Evolutionary conservation across 148 eudicot genomes (phyloP), one percentile per base, ranked within the genome.

Genomic region (Polygonum aviculare): DNA sequence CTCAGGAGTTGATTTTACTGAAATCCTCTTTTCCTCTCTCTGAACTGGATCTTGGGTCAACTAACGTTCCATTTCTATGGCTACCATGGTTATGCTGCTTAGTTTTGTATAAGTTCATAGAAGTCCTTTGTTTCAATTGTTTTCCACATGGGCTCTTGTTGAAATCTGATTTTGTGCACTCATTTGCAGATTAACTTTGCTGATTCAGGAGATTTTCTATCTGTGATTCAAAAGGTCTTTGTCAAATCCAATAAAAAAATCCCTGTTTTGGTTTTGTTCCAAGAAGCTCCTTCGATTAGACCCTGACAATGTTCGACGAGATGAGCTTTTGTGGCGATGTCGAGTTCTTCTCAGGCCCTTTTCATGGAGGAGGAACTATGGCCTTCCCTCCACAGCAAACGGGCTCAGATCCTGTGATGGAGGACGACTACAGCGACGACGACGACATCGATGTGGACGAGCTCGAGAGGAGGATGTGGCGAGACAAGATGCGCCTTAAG

Each of bases 361-460:
- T 76, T 7, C 80, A 75, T 41, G 86, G 82, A 19, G 78, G 79
- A 39, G 74, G 71, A 18, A 52, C 19, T 18, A 54, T 52, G 40
- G 83, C 83, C 18, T 7, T 80, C 54, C 12, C 51, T n/a, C 74
- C 74, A 26, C 78, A 82, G 12, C 88, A 80, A 31, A 3, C 76
- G 3, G 84, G 79, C 19, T 72, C 81, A 0, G 87, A 81, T 51
- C 71, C 82, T 0, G 82, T 74, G 0, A 80, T 74, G 19, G 90
- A 84, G 67, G 91, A 86, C 16, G 94, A 88, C 49, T 83, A 79
- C 33, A 80, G 81, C n/a, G 94, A 90, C 67, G 91, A 88, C 8
- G 91, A 88, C 12, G 94, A 90, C 50, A 82, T 88, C 7, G 94
- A 90, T 36, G 83, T 86, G 35, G 91, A 90, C 35, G 94, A 88